These are phyloP conservation scores for Trichomonas vaginalis DNA, from an alignment of 208 protist genomes.

Conservation along the genomic window DNA sequence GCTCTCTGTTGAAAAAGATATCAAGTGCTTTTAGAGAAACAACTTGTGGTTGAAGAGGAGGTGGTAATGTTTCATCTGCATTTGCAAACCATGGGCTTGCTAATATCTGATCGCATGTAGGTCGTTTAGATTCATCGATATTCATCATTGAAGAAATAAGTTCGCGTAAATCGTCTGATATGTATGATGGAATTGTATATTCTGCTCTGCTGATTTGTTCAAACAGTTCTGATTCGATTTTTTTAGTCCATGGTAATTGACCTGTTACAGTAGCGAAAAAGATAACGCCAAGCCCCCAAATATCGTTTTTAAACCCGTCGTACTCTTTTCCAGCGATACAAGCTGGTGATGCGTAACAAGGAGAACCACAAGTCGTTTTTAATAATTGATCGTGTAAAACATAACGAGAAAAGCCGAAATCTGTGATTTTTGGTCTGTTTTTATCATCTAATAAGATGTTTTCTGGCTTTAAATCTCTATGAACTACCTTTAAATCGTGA, in stretches of 20 bases:
- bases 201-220: background rate
- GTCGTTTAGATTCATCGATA: background rate
- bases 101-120: background rate
- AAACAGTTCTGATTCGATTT: background rate
- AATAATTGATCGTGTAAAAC: background rate
- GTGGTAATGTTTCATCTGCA: too few relatives aligned
- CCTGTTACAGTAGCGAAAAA: background rate
- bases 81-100: background rate
- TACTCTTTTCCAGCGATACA: background rate
- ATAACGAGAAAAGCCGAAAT: background rate
- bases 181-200: background rate
- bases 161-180: background rate
- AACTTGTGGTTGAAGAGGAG: too few relatives aligned
- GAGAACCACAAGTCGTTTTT: background rate
- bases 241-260: background rate
- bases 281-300: background rate
- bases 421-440: background rate
- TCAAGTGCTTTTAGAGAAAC: too few relatives aligned
- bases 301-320: background rate
- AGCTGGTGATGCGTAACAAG: background rate
- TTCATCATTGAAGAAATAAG: background rate
- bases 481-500: background rate
- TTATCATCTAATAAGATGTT: background rate
- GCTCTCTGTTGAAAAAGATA: too few relatives aligned
- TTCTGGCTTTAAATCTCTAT: background rate